Conservation (phyloP, 345 rosid species). For the Eutrema yunnanense region DNA sequence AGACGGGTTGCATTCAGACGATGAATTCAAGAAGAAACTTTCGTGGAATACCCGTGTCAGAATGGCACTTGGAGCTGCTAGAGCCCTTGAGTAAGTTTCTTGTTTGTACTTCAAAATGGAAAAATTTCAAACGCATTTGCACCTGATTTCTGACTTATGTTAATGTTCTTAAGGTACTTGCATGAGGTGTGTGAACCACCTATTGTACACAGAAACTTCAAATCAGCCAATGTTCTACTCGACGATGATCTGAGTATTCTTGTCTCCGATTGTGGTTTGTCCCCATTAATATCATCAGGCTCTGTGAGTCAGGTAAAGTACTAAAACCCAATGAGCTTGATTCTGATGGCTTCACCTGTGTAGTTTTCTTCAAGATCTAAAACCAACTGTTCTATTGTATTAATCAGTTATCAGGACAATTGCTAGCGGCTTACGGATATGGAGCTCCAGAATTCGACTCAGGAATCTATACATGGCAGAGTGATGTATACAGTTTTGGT, state of each 20-base stretch:
- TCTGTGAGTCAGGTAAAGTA: conserved; percentile 86
- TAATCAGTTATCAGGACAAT: conserved; percentile 86
- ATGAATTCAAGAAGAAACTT: conserved; percentile 55
- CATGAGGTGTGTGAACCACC: conserved; percentile 94
- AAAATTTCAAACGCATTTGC: neutral
- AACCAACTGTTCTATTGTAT: conserved; percentile 21
- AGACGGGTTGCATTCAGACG: conserved; percentile 79
- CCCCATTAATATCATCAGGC: conserved; percentile 73
- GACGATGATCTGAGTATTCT: conserved; percentile 75
- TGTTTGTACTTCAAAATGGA: neutral
- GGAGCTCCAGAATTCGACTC: conserved; percentile 98
- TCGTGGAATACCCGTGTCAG: conserved; percentile 79
- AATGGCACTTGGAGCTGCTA: conserved; percentile 93
- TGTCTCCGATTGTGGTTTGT: conserved; percentile 91
- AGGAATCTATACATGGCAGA: conserved; percentile 74
- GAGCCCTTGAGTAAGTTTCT: conserved; percentile 82
- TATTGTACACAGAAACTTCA: conserved; percentile 82
- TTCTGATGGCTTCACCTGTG: neutral
- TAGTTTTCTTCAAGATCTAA: neutral
- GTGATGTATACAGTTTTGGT: conserved; percentile 97
- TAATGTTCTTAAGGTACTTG: conserved; percentile 56
- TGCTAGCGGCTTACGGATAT: conserved; percentile 68
- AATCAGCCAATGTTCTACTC: conserved; percentile 76
- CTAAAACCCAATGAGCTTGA: conserved; percentile 1
- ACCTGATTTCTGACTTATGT: neutral